Evolutionary conservation across 2,329 filamentous ascomycete genomes (phyloP), one percentile per base, ranked within the genome.

Genomic region (Aaosphaeria pasadenensis): DNA sequence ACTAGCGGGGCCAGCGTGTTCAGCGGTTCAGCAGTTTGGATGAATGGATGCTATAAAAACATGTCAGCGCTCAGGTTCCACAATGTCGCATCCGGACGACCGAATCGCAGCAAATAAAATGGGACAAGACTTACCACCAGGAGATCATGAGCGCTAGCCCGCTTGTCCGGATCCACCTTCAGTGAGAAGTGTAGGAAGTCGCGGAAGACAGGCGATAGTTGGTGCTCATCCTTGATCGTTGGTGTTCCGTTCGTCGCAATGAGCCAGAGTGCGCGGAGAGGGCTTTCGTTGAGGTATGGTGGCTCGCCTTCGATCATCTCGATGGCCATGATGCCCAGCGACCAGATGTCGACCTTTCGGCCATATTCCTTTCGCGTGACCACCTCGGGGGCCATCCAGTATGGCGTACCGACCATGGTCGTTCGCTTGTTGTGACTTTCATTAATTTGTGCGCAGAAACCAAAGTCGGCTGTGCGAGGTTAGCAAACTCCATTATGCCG

Each of bases 241-340:
- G 94, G 94, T 11, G 94, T 97, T 42, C 94, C 94, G 65, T 96
- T 96, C 32, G 94, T 97, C 46, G 94, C 94, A 69, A 99, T 99
- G 60, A 99, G 75, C 80, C 94, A 99, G 35, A 99, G 79, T 1
- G 94, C 94, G 51, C 92, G 85, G 28, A 99, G 79, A 5, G 94
- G 94, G 35, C 90, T 95, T 71, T 99, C 94, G 36, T 91, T 97
- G 50, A 99, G 79, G 68, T 97, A 99, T 28, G 94, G 94, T 9
- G 94, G 94, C 71, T 97, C 94, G 68, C 92, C 94, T 74, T 97
- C 94, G 56, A 99, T 96, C 94, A 99, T 99, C 73, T 99, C 94
- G 63, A 99, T 97, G 6, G 94, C 91, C 94, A 99, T 97, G 74
- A 99, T 99, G 50, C 94, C 94, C 40, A 99, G 77, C 50, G 89